Evolutionary conservation across 192 early-diverging fungal species (phyloP), one percentile per base, ranked within the genome.

Genomic region (Coemansia sp.): DNA sequence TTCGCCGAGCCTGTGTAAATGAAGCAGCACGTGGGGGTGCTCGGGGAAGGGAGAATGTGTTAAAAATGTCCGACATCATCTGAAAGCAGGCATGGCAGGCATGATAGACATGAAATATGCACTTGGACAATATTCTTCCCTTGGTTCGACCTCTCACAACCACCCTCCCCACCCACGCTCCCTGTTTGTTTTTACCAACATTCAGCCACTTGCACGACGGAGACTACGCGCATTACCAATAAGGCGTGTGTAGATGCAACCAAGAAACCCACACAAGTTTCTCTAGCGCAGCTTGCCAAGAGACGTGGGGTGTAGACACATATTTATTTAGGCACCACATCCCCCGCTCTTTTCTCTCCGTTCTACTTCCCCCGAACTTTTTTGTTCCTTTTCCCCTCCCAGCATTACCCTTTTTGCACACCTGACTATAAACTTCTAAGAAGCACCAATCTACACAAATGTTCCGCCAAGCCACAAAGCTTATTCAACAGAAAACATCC

Each of bases 401-500:
- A 55, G 24, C 20, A 11, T 11, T 23, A 22, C 22, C 36, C 51
- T 67, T 30, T 42, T 25, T 65, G 14, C 57, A 20, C 57, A 29
- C n/a, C 30, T 58, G 30, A 33, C 29, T 58, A 5, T 17, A 6
- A 29, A 17, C 21, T 29, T 30, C 29, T 30, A 56, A 66, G 57
- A 20, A 56, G 39, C 20, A 17, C 17, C 54, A 0, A 39, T 27
- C 29, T 21, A 39, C 11, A 27, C 59, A 51, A 31, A 79, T 79
- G 76, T 59, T 74, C 31, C 62, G 68, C 61, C 51, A 31, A 33
- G 24, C 63, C 56, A 50, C 54, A 30, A 66, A 67, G 31, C 23
- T 68, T 23, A n/a, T 39, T 51, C 30, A 66, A 53, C 53, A 39
- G n/a, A 46, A 46, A 46, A 17, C 39, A 46, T 9, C 30, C 63